Percentiles rank a stretch among this genome's conserved stretches.
Conservation (phyloP, 352 stramenopile species). For the Globisporangium viniferum region DNA sequence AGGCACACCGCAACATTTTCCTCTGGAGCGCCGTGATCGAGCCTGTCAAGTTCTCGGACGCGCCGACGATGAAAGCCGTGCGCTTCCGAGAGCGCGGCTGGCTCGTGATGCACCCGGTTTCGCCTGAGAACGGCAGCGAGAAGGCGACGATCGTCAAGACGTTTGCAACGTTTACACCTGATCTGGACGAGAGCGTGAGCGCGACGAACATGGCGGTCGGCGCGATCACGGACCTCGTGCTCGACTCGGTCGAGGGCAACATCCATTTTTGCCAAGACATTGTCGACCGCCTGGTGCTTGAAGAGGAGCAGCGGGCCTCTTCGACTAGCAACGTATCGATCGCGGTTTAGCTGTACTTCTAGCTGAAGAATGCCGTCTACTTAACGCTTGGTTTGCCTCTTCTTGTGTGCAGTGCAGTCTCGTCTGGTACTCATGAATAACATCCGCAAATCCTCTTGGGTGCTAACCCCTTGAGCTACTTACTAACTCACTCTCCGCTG, state of each 20-base stretch:
- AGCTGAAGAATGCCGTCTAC: no score
- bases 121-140: neutral
- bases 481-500: no score
- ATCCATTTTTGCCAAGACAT: conserved; percentile 10
- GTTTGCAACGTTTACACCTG: conserved; percentile 8
- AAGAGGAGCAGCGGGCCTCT: conserved; percentile 1
- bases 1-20: neutral
- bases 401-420: no score
- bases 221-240: conserved; percentile 14
- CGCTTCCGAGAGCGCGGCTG: conserved; percentile 16
- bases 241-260: conserved; percentile 14
- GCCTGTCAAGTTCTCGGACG: conserved; percentile 7
- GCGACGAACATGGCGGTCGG: neutral
- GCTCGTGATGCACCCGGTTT: neutral
- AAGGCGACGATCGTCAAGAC: conserved; percentile 14
- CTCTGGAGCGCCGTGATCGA: conserved; percentile 10
- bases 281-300: conserved; percentile 10
- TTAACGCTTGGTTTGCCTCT: no score
- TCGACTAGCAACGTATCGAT: neutral
- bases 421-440: neutral
- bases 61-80: neutral
- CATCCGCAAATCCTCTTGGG: no score
- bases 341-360: neutral
- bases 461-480: no score
- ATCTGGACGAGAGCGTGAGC: neutral